Base-by-base conservation (phyloP, 225 moss, liverwort and hornwort genomes). In the Physcomitrellopsis africana region DNA sequence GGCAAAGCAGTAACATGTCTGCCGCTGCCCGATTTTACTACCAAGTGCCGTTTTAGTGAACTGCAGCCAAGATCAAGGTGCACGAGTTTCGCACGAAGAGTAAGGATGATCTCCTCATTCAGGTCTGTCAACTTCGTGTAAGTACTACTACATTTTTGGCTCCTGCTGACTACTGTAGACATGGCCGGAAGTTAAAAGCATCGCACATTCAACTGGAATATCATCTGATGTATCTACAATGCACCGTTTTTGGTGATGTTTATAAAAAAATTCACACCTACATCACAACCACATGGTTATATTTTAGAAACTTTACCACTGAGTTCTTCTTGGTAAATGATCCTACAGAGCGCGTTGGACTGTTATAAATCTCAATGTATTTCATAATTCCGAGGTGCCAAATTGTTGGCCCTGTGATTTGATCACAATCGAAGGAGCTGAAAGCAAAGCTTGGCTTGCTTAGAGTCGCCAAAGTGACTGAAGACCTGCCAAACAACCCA, bases 31-130 rank as follows among this genome's bases (percentile, higher is more conserved):
- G 32, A 18, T 11, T 68, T 37, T 68, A 15, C 37, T n/a, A 53
- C 18, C 18, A 47, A 8, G 26, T 14, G 27, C n/a, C 22, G 26
- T 2, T 6, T 44, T 60, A 8, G 1, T 47, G 16, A 55, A 53
- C 48, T 75, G 81, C 84, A 91, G 91, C 86, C 48, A 88, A 84
- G 72, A 80, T 91, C 53, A 84, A 91, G 74, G 88, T 88, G 32
- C 88, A 88, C 51, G 88, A 91, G 77, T 69, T 91, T 78, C 88
- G 84, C 23, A 53, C 74, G 7, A 91, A 86, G 82, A 80, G 79
- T 70, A 88, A 91, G 86, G 76, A 74, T 69, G 85, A 89, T 17
- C 87, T 87, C 41, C 81, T 85, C 52, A 85, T 82, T 45, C 86
- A 89, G 80, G 84, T 84, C 0, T 11, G 68, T 53, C 11, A 69